phyloP scores from a whole-genome alignment of 495 filamentous ascomycete species.

The Podospora fimiseda region DNA sequence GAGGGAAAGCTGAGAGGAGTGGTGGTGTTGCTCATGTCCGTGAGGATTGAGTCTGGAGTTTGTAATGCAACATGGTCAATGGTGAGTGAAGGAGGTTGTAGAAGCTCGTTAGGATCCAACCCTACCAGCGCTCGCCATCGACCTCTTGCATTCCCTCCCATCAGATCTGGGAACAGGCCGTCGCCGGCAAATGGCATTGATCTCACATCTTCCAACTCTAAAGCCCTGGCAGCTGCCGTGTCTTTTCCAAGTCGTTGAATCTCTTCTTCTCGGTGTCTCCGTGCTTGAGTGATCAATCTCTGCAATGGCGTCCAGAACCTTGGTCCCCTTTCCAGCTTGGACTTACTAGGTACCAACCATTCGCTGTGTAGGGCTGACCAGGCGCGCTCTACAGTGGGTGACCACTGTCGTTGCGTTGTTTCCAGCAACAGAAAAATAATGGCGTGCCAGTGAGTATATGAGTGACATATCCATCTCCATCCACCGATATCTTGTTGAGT shows the following conservation, averaged over 20 bases:
- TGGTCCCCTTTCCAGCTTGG: constrained; percentile 41
- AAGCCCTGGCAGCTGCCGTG: constrained; percentile 23
- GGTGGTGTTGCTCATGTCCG: background rate
- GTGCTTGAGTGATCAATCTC: constrained; percentile 60
- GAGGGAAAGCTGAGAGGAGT: background rate
- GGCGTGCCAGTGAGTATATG: constrained; percentile 60
- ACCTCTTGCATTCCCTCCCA: constrained; percentile 21
- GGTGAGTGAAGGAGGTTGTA: too few relatives aligned
- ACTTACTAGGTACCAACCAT: constrained; percentile 45
- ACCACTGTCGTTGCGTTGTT: constrained; percentile 62
- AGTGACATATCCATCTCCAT: constrained; percentile 64
- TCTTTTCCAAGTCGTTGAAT: constrained; percentile 26
- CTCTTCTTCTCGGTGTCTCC: constrained; percentile 39
- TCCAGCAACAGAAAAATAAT: constrained; percentile 52
- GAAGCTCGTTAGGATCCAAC: too few relatives aligned
- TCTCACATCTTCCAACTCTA: constrained; percentile 26
- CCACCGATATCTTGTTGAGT: constrained; percentile 46
- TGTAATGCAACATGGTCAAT: too few relatives aligned
- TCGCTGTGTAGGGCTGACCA: constrained; percentile 67
- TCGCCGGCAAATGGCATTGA: constrained; percentile 21
- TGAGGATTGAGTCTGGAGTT: too few relatives aligned
- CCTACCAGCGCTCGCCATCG: constrained; percentile 21
- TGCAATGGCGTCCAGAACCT: constrained; percentile 62
- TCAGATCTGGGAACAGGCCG: constrained; percentile 25
- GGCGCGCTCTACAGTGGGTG: constrained; percentile 60